Conservation (phyloP, 257 asterid genomes). For the Asclepias syriaca region DNA sequence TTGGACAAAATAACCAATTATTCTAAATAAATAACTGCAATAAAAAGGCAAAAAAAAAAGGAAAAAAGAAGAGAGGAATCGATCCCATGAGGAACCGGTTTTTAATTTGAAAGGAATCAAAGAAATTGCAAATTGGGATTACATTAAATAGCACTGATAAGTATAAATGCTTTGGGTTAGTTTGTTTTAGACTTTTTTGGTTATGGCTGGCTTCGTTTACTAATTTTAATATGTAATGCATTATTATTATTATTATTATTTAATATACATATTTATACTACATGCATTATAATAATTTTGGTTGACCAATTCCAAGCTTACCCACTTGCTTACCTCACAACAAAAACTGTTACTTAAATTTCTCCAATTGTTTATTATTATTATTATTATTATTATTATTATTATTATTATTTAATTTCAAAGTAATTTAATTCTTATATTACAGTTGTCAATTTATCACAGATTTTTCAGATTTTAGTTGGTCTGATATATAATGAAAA, state of each 20-base stretch:
- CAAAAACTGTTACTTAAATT: background rate
- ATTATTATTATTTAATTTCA: too few relatives aligned
- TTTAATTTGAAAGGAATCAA: background rate
- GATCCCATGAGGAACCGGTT: background rate
- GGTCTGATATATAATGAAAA: too few relatives aligned
- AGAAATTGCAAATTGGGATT: background rate
- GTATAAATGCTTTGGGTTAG: background rate
- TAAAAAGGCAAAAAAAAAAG: too few relatives aligned
- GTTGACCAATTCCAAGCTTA: background rate
- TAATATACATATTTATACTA: background rate
- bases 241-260: background rate
- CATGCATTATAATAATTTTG: too few relatives aligned
- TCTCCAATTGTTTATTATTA: too few relatives aligned
- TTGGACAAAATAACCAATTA: too few relatives aligned
- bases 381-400: too few relatives aligned
- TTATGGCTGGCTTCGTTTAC: slow-evolving; percentile 9
- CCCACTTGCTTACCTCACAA: background rate
- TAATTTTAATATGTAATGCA: background rate
- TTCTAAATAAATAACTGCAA: too few relatives aligned
- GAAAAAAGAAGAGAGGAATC: background rate
- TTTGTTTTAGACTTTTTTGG: background rate
- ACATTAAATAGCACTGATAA: background rate
- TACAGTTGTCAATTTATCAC: too few relatives aligned
- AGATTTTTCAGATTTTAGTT: too few relatives aligned
- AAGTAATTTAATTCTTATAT: too few relatives aligned